phyloP scores from a whole-genome alignment of 495 filamentous ascomycete species.

The Cladorrhinum samala region DNA sequence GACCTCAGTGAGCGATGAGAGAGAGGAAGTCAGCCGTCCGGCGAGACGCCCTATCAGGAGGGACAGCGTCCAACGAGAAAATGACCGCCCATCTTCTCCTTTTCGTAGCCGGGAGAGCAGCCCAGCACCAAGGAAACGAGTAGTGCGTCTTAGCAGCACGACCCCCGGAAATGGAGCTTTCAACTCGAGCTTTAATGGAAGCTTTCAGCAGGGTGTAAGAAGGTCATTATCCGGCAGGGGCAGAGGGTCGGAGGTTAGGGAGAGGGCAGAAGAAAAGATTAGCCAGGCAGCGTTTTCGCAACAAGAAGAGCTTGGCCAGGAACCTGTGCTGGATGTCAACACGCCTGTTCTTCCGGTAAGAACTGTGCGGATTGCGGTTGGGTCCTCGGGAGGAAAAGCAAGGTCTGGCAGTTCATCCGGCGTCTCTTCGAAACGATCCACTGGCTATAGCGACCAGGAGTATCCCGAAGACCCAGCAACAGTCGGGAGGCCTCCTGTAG shows the following conservation, averaged over 20 bases:
- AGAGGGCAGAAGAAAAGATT: slow-evolving; percentile 31
- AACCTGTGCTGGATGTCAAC: slow-evolving; percentile 44
- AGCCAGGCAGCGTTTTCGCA: slow-evolving; percentile 16
- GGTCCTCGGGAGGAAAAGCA: slow-evolving; percentile 36
- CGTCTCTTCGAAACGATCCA: slow-evolving; percentile 29
- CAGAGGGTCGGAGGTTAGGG: slow-evolving; percentile 27
- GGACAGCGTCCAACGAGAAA: slow-evolving; percentile 30
- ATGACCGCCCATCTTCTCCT: slow-evolving; percentile 33
- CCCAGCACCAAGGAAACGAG: slow-evolving; percentile 36
- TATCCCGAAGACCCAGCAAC: slow-evolving; percentile 37
- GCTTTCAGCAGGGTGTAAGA: slow-evolving; percentile 29
- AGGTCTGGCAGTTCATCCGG: slow-evolving; percentile 37
- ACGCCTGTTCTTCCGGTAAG: slow-evolving; percentile 61
- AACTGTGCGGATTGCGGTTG: slow-evolving; percentile 54
- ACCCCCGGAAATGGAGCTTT: slow-evolving; percentile 21
- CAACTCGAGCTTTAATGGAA: slow-evolving; percentile 17
- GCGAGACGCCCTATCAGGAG: slow-evolving; percentile 34
- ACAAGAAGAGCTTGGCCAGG: slow-evolving; percentile 19
- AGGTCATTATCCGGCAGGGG: slow-evolving; percentile 32
- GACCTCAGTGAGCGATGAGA: slow-evolving; percentile 21
- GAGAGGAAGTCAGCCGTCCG: slow-evolving; percentile 19
- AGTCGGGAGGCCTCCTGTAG: slow-evolving; percentile 41
- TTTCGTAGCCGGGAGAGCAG: slow-evolving; percentile 33
- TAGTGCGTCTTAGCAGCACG: slow-evolving; percentile 55
- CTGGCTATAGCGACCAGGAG: slow-evolving; percentile 31